These are phyloP conservation scores for Themeda triandra DNA, from an alignment of 176 grass and related monocot species.

Conservation along the genomic window DNA sequence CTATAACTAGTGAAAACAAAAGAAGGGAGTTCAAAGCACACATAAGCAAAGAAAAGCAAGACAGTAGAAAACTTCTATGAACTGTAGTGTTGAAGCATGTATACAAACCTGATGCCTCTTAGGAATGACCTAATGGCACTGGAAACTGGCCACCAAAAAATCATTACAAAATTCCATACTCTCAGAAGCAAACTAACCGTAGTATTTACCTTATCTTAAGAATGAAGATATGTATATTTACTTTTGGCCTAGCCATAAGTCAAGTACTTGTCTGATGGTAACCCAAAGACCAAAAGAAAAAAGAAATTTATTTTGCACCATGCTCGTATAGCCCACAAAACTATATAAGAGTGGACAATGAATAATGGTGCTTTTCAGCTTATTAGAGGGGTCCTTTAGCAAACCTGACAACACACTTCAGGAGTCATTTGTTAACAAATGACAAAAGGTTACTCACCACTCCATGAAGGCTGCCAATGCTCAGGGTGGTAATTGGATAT, in stretches of 20 bases:
- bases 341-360: slow-evolving; percentile 23
- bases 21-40: not conserved
- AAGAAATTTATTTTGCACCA: not conserved
- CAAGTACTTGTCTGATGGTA: not conserved
- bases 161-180: not conserved
- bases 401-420: not conserved
- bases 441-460: slow-evolving; percentile 51
- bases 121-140: not conserved
- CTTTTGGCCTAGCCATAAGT: not conserved
- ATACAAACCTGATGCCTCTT: not conserved
- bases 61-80: not conserved
- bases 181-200: not conserved
- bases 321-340: slow-evolving; percentile 26
- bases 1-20: not conserved
- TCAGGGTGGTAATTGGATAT: slow-evolving; percentile 99
- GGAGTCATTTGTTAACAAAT: not conserved
- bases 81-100: not conserved
- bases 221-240: not conserved
- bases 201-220: not conserved
- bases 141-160: not conserved
- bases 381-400: not conserved
- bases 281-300: slow-evolving; percentile 15
- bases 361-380: slow-evolving; percentile 30
- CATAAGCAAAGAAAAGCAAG: not conserved
- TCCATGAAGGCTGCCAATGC: slow-evolving; percentile 99